phyloP scores from a whole-genome alignment of 1,139 yeast species.

The Suhomyces anneliseae region DNA sequence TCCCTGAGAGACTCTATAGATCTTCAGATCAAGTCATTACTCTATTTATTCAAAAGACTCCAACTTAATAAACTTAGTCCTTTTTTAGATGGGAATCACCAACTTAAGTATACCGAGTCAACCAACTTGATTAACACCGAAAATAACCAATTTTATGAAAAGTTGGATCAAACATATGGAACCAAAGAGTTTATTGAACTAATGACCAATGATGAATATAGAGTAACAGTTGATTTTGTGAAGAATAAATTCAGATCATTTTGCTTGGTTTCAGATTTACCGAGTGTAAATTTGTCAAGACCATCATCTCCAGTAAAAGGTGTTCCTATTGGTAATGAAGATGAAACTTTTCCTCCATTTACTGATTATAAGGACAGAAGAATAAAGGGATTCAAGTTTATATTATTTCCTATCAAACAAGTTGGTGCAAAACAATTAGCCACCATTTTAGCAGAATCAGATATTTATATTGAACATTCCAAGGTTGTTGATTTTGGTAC shows the following conservation, averaged over 20 bases:
- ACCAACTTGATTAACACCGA: background rate
- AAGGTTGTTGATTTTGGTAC: conserved; percentile 13
- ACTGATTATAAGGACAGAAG: conserved; percentile 27
- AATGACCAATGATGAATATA: conserved; percentile 52
- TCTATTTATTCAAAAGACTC: conserved; percentile 56
- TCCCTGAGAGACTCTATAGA: conserved; percentile 55
- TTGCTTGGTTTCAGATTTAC: conserved; percentile 52
- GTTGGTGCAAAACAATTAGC: conserved; percentile 45
- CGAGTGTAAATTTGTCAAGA: conserved; percentile 27
- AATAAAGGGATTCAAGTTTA: conserved; percentile 38
- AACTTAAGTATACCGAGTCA: conserved; percentile 20
- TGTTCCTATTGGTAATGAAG: conserved; percentile 6
- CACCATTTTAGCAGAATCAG: conserved; percentile 24
- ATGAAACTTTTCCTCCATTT: conserved; percentile 26
- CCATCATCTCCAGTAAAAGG: conserved; percentile 22
- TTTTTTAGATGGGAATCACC: conserved; percentile 28
- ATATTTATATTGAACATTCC: conserved; percentile 55
- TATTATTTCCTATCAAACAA: conserved; percentile 42
- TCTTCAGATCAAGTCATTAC: conserved; percentile 56
- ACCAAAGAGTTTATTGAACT: conserved; percentile 40
- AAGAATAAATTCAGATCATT: conserved; percentile 64
- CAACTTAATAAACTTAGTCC: conserved; percentile 45
- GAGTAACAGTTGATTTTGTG: conserved; percentile 62
- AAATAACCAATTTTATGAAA: conserved; percentile 16
- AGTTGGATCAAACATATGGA: conserved; percentile 57